Evolutionary conservation across 2,329 filamentous ascomycete species (phyloP).

Genomic region (Hypomyces perniciosus): DNA sequence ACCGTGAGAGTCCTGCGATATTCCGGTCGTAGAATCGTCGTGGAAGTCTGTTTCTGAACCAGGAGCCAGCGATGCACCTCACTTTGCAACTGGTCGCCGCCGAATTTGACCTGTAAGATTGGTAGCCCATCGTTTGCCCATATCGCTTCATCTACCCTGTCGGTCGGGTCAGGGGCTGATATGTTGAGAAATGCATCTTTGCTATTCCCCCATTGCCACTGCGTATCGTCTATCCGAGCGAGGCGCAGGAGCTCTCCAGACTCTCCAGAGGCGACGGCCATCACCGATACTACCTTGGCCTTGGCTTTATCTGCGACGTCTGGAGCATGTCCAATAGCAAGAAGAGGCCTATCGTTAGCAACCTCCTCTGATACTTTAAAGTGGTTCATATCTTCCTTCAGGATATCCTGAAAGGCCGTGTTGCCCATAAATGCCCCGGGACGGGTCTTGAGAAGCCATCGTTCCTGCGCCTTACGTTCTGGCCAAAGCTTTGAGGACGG

Average conservation of each 20-base stretch:
- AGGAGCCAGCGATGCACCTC: conserved; percentile 43
- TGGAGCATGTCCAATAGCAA: conserved; percentile 52
- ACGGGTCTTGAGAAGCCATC: conserved; percentile 46
- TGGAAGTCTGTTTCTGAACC: conserved; percentile 47
- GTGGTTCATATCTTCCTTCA: conserved; percentile 32
- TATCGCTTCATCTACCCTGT: conserved; percentile 39
- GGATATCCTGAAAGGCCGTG: conserved; percentile 23
- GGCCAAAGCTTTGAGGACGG: conserved; percentile 23
- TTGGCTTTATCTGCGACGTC: conserved; percentile 30
- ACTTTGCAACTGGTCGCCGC: conserved; percentile 32
- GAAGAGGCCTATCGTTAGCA: conserved; percentile 27
- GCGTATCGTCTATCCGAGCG: conserved; percentile 42
- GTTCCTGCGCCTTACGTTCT: conserved; percentile 32
- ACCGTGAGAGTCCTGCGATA: conserved; percentile 27
- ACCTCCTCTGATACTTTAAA: conserved; percentile 24
- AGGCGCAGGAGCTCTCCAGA: conserved; percentile 54
- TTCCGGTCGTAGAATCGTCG: conserved; percentile 46
- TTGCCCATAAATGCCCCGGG: conserved; percentile 44
- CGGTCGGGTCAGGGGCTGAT: conserved; percentile 35
- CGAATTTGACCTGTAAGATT: conserved; percentile 47
- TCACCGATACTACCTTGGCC: conserved; percentile 27
- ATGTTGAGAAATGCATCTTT: conserved; percentile 42
- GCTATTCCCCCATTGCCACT: conserved; percentile 48
- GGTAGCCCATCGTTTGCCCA: conserved; percentile 50
- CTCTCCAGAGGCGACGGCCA: conserved; percentile 49